phyloP scores from a whole-genome alignment of 2,329 filamentous ascomycete genomes.

The Ascochyta clinopodiicola region DNA sequence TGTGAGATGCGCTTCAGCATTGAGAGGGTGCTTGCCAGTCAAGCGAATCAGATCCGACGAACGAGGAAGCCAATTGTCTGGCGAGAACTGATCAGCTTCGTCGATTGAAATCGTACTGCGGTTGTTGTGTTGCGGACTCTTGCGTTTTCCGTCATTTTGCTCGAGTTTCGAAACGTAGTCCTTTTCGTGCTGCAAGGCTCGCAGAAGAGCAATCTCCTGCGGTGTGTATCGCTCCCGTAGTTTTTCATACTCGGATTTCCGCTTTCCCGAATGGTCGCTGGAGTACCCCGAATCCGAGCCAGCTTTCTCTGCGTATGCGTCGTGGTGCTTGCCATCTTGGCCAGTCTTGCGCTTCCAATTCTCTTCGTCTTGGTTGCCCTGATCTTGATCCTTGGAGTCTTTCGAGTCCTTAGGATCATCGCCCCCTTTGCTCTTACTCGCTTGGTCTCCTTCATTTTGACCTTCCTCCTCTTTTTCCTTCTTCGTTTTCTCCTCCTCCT shows the following conservation, averaged over 20 bases:
- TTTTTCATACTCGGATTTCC: slow-evolving; percentile 35
- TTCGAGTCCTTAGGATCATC: not conserved
- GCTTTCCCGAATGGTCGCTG: slow-evolving; percentile 26
- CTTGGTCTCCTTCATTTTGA: slow-evolving; percentile 19
- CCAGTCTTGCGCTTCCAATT: slow-evolving; percentile 30
- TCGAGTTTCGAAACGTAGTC: slow-evolving; percentile 51
- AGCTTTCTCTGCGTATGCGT: slow-evolving; percentile 41
- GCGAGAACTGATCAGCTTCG: slow-evolving; percentile 59
- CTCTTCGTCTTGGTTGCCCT: slow-evolving; percentile 37
- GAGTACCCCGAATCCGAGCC: slow-evolving; percentile 23
- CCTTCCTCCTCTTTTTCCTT: slow-evolving; percentile 37
- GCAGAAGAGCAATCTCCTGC: slow-evolving; percentile 48
- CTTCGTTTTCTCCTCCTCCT: slow-evolving; percentile 24
- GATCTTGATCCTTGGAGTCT: not conserved
- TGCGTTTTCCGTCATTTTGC: slow-evolving; percentile 53
- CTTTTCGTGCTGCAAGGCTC: slow-evolving; percentile 55
- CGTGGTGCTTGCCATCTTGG: slow-evolving; percentile 46
- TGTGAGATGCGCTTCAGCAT: slow-evolving; percentile 55
- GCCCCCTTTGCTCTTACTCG: slow-evolving; percentile 6
- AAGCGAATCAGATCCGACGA: slow-evolving; percentile 56
- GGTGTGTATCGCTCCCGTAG: slow-evolving; percentile 48
- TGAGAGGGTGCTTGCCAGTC: slow-evolving; percentile 62
- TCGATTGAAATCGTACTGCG: slow-evolving; percentile 50
- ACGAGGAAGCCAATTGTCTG: slow-evolving; percentile 62
- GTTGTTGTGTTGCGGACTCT: slow-evolving; percentile 46